These are phyloP conservation scores for Pseudonectria foliicola DNA, from an alignment of 2,329 filamentous ascomycete genomes.

Conservation along the genomic window DNA sequence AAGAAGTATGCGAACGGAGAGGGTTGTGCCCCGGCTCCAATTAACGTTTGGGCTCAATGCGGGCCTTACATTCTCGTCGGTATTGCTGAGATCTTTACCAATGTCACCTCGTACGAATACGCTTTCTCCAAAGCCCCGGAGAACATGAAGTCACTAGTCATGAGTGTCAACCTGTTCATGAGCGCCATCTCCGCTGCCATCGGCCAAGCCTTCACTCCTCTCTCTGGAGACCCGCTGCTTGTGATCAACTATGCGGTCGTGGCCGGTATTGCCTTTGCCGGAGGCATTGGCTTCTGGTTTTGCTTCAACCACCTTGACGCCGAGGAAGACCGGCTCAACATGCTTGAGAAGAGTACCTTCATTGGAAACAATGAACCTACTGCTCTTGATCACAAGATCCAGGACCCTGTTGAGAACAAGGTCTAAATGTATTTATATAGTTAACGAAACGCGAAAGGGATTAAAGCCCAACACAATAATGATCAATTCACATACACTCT, in stretches of 20 bases:
- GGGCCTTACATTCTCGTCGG: constrained; percentile 45
- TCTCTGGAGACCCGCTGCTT: constrained; percentile 57
- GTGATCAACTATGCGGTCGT: constrained; percentile 66
- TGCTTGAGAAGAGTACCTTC: constrained; percentile 41
- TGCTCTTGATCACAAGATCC: constrained; percentile 22
- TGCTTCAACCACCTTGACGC: constrained; percentile 58
- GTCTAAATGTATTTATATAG: too few relatives aligned
- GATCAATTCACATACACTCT: too few relatives aligned
- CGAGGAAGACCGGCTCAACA: constrained; percentile 63
- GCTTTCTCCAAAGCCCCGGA: constrained; percentile 71
- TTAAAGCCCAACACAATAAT: too few relatives aligned
- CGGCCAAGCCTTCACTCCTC: constrained; percentile 58
- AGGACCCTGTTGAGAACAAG: neutral
- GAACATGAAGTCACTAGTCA: constrained; percentile 75
- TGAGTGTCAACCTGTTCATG: constrained; percentile 63
- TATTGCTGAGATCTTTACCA: constrained; percentile 46
- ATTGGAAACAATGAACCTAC: constrained; percentile 34
- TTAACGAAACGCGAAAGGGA: too few relatives aligned
- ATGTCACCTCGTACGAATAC: constrained; percentile 61
- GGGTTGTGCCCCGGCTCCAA: constrained; percentile 46
- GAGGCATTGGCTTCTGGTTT: constrained; percentile 61
- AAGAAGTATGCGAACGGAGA: constrained; percentile 42
- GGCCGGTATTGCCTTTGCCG: constrained; percentile 54
- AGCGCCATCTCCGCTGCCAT: constrained; percentile 62
- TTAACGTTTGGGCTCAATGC: constrained; percentile 58